These are phyloP conservation scores for Globisporangium lucens DNA, from an alignment of 352 stramenopile species.

Conservation along the genomic window DNA sequence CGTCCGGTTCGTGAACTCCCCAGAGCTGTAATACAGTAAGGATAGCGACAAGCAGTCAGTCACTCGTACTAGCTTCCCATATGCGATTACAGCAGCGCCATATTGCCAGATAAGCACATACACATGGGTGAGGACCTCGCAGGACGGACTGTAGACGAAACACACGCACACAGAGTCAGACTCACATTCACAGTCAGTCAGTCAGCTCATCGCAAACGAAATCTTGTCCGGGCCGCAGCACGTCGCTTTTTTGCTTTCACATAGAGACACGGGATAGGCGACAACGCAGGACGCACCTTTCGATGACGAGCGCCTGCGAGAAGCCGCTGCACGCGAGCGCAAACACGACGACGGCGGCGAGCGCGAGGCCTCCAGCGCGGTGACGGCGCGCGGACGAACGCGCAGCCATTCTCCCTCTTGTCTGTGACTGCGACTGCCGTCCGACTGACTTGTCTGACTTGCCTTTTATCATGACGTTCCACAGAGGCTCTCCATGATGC, in stretches of 20 bases:
- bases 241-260: neutral
- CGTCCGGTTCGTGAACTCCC: constrained; percentile 70
- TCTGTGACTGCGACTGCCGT: neutral
- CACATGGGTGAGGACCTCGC: constrained; percentile 64
- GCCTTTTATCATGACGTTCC: constrained; percentile 2
- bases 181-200: constrained; percentile 3
- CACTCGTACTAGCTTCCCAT: neutral
- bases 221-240: neutral
- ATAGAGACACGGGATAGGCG: neutral
- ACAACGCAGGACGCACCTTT: constrained; percentile 32
- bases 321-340: constrained; percentile 12
- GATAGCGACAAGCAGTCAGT: neutral
- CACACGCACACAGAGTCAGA: constrained; percentile 1
- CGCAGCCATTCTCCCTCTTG: constrained; percentile 3
- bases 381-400: constrained; percentile 11
- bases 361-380: constrained; percentile 12
- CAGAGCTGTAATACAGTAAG: constrained; percentile 29
- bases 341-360: constrained; percentile 15
- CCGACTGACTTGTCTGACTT: constrained; percentile 1
- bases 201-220: constrained; percentile 1
- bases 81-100: neutral
- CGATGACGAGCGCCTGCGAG: constrained; percentile 38
- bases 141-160: constrained; percentile 35
- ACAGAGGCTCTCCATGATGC: neutral
- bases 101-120: constrained; percentile 23